phyloP scores from a whole-genome alignment of 306 rosid species.

The Pachyrhizus erosus region DNA sequence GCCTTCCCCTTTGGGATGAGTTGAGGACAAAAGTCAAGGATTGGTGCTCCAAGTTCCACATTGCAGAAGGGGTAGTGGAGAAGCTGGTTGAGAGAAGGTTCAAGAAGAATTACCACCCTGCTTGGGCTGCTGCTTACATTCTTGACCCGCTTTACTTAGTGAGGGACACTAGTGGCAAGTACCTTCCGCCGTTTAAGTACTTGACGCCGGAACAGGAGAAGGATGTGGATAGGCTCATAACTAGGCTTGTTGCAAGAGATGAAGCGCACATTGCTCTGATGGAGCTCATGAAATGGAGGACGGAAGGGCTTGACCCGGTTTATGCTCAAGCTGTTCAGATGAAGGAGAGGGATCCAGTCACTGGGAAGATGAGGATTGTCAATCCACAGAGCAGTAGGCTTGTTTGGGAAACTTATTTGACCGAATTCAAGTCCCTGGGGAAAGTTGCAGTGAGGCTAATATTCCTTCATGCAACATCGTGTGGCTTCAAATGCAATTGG shows the following conservation, averaged over 20 bases:
- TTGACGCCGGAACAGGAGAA: conserved; percentile 67
- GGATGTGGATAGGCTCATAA: conserved; percentile 67
- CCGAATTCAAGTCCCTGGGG: conserved; percentile 66
- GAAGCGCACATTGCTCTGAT: conserved; percentile 71
- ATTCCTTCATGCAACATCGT: conserved; percentile 71
- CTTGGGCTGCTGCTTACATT: conserved; percentile 75
- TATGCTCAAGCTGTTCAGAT: conserved; percentile 74
- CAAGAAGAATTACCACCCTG: conserved; percentile 75
- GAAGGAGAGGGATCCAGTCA: conserved; percentile 63
- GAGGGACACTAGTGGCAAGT: conserved; percentile 69
- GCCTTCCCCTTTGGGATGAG: conserved; percentile 90
- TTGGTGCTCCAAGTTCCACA: conserved; percentile 65
- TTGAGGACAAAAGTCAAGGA: conserved; percentile 76
- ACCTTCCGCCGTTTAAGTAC: conserved; percentile 71
- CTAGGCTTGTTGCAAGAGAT: conserved; percentile 62
- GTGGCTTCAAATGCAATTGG: conserved; percentile 68
- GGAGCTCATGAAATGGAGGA: conserved; percentile 82
- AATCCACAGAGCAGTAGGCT: conserved; percentile 75
- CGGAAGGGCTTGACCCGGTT: conserved; percentile 75
- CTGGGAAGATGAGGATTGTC: conserved; percentile 62
- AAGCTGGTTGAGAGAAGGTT: conserved; percentile 64
- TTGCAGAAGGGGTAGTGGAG: conserved; percentile 57
- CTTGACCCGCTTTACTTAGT: conserved; percentile 69
- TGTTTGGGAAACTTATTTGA: conserved; percentile 70
- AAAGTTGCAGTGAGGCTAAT: conserved; percentile 73